These are phyloP conservation scores for Ascocoryne sarcoides DNA, from an alignment of 2,329 filamentous ascomycete species.

Conservation along the genomic window DNA sequence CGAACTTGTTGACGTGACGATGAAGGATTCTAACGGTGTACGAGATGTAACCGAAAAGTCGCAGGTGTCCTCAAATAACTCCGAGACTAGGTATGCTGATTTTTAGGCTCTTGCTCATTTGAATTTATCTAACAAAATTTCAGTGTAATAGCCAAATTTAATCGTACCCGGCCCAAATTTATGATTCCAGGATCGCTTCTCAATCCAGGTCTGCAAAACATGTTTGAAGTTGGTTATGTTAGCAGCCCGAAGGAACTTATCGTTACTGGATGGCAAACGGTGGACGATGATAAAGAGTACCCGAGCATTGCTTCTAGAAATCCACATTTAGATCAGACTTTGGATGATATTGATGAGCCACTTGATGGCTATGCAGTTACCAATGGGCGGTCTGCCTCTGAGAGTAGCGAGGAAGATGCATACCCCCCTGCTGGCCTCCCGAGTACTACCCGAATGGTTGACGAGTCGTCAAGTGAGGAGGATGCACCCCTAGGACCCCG, in stretches of 20 bases:
- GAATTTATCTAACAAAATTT: no score
- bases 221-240: slow-evolving; percentile 72
- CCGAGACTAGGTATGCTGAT: no score
- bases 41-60: no score
- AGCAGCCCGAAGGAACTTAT: slow-evolving; percentile 45
- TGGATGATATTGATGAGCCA: slow-evolving; percentile 7
- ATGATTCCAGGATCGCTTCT: slow-evolving; percentile 48
- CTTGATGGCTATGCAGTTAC: slow-evolving; percentile 16
- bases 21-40: slow-evolving; percentile 50
- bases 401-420: slow-evolving; percentile 41
- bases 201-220: slow-evolving; percentile 51
- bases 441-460: slow-evolving; percentile 44
- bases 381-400: slow-evolving; percentile 36
- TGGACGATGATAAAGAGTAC: slow-evolving; percentile 51
- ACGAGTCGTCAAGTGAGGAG: slow-evolving; percentile 49
- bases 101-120: no score
- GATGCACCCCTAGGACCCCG: slow-evolving; percentile 4
- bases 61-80: no score
- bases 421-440: slow-evolving; percentile 2
- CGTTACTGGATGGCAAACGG: slow-evolving; percentile 59
- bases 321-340: slow-evolving; percentile 19
- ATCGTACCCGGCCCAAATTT: slow-evolving; percentile 40
- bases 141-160: slow-evolving; percentile 10
- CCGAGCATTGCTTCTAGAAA: slow-evolving; percentile 40
- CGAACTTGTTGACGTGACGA: slow-evolving; percentile 81